Evolutionary conservation across 2,329 filamentous ascomycete species (phyloP).

Genomic region (Paecilomyces sp.): DNA sequence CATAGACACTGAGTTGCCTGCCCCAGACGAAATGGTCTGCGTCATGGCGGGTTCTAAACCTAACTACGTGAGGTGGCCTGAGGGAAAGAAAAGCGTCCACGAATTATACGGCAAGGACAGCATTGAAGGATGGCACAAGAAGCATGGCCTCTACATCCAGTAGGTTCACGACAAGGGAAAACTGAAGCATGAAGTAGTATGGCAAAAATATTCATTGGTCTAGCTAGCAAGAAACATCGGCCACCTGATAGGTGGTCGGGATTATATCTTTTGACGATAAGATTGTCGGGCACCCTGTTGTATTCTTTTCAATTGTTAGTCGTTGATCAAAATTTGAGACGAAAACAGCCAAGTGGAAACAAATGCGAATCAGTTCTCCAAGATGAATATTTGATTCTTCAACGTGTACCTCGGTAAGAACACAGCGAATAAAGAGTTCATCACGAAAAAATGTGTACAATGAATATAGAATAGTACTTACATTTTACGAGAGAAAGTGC

Average conservation of each 20-base stretch:
- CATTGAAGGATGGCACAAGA: constrained; percentile 42
- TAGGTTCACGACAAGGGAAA: constrained; percentile 8
- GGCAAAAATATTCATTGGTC: background rate
- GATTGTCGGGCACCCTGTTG: background rate
- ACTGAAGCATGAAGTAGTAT: background rate
- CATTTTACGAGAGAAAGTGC: constrained; percentile 1
- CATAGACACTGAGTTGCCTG: constrained; percentile 41
- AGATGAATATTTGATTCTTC: constrained; percentile 55
- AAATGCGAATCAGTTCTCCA: constrained; percentile 54
- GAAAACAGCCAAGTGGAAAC: background rate
- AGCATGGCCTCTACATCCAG: constrained; percentile 28
- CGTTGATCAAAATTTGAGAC: background rate
- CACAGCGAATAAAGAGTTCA: constrained; percentile 58
- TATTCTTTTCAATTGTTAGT: background rate
- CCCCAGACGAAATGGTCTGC: constrained; percentile 42
- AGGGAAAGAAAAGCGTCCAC: constrained; percentile 39
- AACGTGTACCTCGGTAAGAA: constrained; percentile 56
- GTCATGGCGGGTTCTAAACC: constrained; percentile 39
- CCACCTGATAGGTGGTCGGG: background rate
- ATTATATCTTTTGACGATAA: background rate
- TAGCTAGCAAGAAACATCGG: background rate
- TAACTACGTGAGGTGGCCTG: constrained; percentile 40
- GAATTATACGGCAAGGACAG: constrained; percentile 31
- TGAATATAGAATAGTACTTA: constrained; percentile 3
- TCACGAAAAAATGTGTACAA: constrained; percentile 35